phyloP scores from a whole-genome alignment of 345 rosid genomes.

The Abelmoschus esculentus region DNA sequence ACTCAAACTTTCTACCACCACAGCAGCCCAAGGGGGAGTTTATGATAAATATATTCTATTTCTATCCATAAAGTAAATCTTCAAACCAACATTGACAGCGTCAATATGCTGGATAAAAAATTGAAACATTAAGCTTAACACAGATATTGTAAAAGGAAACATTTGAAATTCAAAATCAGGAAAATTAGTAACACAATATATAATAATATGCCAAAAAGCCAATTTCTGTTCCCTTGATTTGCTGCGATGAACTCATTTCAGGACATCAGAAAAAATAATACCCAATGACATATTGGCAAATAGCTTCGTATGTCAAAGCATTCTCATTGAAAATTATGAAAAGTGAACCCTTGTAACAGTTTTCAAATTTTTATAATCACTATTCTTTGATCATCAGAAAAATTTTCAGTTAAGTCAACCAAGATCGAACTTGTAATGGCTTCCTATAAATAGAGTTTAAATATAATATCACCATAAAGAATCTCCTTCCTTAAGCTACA shows the following conservation, averaged over 20 bases:
- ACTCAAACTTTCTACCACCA: not conserved
- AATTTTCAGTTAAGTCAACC: not conserved
- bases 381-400: not conserved
- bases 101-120: not conserved
- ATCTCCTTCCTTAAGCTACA: not conserved
- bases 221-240: not conserved
- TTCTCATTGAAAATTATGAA: not conserved
- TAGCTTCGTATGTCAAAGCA: not conserved
- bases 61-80: not conserved
- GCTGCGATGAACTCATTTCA: not conserved
- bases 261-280: not conserved
- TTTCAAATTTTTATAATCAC: not conserved
- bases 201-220: not conserved
- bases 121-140: no score
- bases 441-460: not conserved
- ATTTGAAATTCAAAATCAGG: not conserved
- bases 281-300: not conserved
- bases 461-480: no score
- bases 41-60: no score
- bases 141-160: no score
- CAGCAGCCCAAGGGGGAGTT: not conserved
- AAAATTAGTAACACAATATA: not conserved
- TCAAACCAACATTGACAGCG: not conserved
- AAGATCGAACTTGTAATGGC: not conserved
- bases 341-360: not conserved